Percentiles rank a stretch among this genome's conserved stretches.
Evolutionary conservation across 176 grass and related monocot species (phyloP).

Genomic region (Cymbopogon citratus): DNA sequence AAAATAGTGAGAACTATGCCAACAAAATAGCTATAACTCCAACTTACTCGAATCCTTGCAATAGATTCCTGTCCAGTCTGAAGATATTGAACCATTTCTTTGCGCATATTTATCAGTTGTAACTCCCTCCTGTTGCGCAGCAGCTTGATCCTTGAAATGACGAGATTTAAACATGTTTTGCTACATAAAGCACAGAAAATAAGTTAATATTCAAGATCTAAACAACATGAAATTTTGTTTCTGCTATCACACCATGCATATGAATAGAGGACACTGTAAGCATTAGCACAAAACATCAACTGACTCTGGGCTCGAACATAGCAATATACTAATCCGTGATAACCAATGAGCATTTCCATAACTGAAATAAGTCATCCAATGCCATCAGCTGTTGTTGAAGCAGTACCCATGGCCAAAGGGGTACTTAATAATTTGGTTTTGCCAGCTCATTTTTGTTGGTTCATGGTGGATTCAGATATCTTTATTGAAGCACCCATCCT

Average conservation of each 20-base stretch:
- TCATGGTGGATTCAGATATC: neutral
- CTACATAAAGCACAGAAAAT: slow-evolving; percentile 36
- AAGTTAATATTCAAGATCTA: neutral
- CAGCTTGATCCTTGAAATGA: slow-evolving; percentile 95
- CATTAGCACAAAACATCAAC: neutral
- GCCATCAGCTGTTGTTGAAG: neutral
- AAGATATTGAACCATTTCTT: slow-evolving; percentile 93
- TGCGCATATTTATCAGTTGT: slow-evolving; percentile 85
- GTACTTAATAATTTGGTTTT: neutral
- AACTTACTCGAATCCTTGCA: slow-evolving; percentile 78
- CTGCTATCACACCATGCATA: neutral
- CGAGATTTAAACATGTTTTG: slow-evolving; percentile 95
- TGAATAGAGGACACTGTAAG: neutral
- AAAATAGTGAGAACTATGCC: neutral
- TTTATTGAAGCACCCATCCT: neutral
- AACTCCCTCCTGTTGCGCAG: slow-evolving; percentile 94
- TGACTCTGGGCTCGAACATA: neutral
- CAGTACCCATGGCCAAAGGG: neutral
- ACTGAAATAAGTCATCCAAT: neutral
- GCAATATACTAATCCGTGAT: neutral
- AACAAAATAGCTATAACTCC: slow-evolving; percentile 8
- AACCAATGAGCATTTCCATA: neutral
- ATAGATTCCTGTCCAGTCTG: slow-evolving; percentile 84
- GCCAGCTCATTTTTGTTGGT: neutral
- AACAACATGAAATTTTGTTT: neutral